These are phyloP conservation scores for Zygotorulaspora chibaensis DNA, from an alignment of 805 yeast species.

Conservation along the genomic window DNA sequence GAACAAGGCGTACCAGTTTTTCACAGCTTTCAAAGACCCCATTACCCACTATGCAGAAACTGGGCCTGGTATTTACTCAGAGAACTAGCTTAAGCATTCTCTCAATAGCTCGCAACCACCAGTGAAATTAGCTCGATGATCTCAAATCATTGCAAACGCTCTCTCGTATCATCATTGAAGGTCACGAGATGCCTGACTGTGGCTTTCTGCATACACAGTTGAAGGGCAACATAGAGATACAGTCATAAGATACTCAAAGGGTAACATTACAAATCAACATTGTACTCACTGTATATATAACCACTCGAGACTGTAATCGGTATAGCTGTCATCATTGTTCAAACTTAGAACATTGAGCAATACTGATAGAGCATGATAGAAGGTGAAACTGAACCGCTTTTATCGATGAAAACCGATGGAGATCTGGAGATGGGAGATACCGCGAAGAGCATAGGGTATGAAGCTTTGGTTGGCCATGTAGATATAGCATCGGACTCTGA, in stretches of 20 bases:
- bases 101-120: too few relatives aligned
- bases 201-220: too few relatives aligned
- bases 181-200: slow-evolving; percentile 1
- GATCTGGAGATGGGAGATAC: slow-evolving; percentile 5
- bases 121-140: too few relatives aligned
- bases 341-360: not conserved
- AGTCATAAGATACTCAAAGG: too few relatives aligned
- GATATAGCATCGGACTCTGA: slow-evolving; percentile 5
- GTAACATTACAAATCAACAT: too few relatives aligned
- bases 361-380: not conserved
- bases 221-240: too few relatives aligned
- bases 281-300: too few relatives aligned
- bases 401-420: slow-evolving; percentile 1
- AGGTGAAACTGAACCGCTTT: not conserved
- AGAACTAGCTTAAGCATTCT: not conserved
- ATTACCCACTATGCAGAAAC: not conserved
- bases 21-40: not conserved
- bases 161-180: not conserved
- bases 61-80: not conserved
- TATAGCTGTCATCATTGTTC: not conserved
- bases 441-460: slow-evolving; percentile 4
- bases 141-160: too few relatives aligned
- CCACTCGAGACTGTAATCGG: not conserved
- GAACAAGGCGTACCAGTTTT: slow-evolving; percentile 7
- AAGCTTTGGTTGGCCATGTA: slow-evolving; percentile 9